Base-by-base conservation (phyloP, 352 stramenopile genomes). In the Phytopythium mirpurense region DNA sequence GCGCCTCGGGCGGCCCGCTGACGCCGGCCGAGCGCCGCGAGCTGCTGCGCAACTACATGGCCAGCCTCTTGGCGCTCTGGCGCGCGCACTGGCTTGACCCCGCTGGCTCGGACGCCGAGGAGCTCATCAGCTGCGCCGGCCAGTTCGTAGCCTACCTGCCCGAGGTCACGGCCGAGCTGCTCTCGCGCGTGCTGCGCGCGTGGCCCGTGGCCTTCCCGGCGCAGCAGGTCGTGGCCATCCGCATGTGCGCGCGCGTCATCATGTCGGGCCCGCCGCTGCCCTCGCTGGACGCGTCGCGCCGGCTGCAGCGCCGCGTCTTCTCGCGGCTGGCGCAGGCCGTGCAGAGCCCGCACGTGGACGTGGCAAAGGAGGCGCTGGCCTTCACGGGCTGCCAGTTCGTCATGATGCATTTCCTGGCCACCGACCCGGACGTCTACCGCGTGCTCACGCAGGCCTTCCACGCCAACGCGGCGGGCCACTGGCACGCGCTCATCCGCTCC, bases 121-220 rank as follows among this genome's bases (percentile, higher is more conserved):
- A 94, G 51, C 77, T 94, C 34, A 83, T 92, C 51, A 88, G 67
- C 34, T 90, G 77, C 50, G 84, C 81, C 1, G 82, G 84, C 18
- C 84, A 94, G 57, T 89, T 91, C 51, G 84, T 90, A n/a, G 79
- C 84, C 24, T 93, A 94, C 59, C 67, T 91, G 41, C 84, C 84
- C 0, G 68, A 78, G 2, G 67, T 83, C 10, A 80, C 80, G 5
- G 51, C 60, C 2, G 60, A 66, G 11, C 36, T 94, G 57, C 58
- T 94, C 18, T 56, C 64, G 29, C 74, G 77, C 9, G 54, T 93
- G 40, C 56, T 92, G 27, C 67, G 52, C 16, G 59, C 71, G 21
- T 94, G 84, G 84, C 84, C 84, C 11, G 65, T 65, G n/a, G 67
- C 70, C 11, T 88, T 73, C 56, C 84, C 84, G 5, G 68, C 73